Percentiles rank a stretch among this genome's conserved stretches.
Evolutionary conservation across 1,284 basidiomycete genomes (phyloP).

Genomic region (Rhodotorula sp.): DNA sequence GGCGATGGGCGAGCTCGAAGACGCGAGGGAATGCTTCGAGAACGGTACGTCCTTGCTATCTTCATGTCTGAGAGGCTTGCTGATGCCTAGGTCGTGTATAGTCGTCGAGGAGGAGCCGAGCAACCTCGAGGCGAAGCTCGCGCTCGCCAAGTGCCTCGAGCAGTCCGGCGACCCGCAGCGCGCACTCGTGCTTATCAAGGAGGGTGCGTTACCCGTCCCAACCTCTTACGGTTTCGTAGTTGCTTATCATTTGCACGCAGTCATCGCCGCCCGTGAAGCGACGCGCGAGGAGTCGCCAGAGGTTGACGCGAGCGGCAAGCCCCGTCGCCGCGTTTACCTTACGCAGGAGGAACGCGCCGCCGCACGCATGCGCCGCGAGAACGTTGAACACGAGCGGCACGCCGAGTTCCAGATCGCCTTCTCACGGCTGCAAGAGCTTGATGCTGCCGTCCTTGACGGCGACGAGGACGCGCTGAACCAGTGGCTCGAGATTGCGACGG

Average conservation of each 20-base stretch:
- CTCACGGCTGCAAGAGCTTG: slow-evolving; percentile 52
- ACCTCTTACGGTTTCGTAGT: slow-evolving; percentile 53
- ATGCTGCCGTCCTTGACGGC: slow-evolving; percentile 49
- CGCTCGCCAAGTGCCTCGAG: slow-evolving; percentile 86
- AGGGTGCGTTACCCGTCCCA: slow-evolving; percentile 66
- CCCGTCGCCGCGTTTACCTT: slow-evolving; percentile 7
- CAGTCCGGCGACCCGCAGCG: slow-evolving; percentile 71
- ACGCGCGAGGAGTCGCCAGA: slow-evolving; percentile 15
- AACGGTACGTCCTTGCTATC: slow-evolving; percentile 61
- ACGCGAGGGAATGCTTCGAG: slow-evolving; percentile 79
- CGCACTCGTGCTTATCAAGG: slow-evolving; percentile 80
- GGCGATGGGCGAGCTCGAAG: slow-evolving; percentile 68
- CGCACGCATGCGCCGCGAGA: slow-evolving; percentile 17
- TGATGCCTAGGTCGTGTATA: slow-evolving; percentile 46
- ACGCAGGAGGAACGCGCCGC: slow-evolving; percentile 16
- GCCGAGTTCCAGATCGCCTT: slow-evolving; percentile 52
- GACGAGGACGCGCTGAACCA: slow-evolving; percentile 53
- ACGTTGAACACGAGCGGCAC: slow-evolving; percentile 43
- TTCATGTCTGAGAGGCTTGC: not conserved
- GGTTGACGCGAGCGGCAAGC: not conserved
- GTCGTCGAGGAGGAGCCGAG: slow-evolving; percentile 72
- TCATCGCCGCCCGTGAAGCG: slow-evolving; percentile 31
- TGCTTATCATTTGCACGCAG: slow-evolving; percentile 23
- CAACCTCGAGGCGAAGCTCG: slow-evolving; percentile 79
- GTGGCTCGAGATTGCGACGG: slow-evolving; percentile 82